Evolutionary conservation across 495 filamentous ascomycete species (phyloP).

Genomic region (Penicillium riverlandense): DNA sequence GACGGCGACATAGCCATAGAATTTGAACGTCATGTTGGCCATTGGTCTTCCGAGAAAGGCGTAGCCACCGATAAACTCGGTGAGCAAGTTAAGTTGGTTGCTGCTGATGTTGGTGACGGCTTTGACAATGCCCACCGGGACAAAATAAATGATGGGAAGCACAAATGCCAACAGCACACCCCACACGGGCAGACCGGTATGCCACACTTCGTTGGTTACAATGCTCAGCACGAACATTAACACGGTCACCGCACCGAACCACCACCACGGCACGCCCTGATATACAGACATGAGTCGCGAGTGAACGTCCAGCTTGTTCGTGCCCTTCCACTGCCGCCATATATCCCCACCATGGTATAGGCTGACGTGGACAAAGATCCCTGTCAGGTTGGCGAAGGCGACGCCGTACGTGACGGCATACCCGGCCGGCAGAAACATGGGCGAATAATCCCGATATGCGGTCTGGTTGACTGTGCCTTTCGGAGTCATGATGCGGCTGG

Average conservation of each 20-base stretch:
- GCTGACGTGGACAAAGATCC: conserved; percentile 57
- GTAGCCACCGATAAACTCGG: conserved; percentile 67
- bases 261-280: conserved; percentile 37
- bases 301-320: conserved; percentile 48
- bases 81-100: conserved; percentile 58
- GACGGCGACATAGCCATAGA: conserved; percentile 66
- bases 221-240: conserved; percentile 55
- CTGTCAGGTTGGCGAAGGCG: conserved; percentile 62
- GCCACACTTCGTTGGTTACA: conserved; percentile 55
- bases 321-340: conserved; percentile 52
- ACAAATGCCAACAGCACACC: conserved; percentile 55
- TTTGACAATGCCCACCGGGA: conserved; percentile 47
- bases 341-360: conserved; percentile 60
- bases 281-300: conserved; percentile 33
- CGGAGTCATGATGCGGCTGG: conserved; percentile 31
- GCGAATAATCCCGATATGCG: conserved; percentile 37
- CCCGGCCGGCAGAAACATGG: conserved; percentile 40
- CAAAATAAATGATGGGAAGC: conserved; percentile 33
- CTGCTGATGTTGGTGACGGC: conserved; percentile 64
- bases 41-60: conserved; percentile 60
- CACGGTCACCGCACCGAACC: conserved; percentile 28
- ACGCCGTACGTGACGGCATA: conserved; percentile 56
- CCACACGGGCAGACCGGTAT: conserved; percentile 62
- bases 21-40: conserved; percentile 71
- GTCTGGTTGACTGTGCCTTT: conserved; percentile 32